Base-by-base conservation (phyloP, 768 basidiomycete species). In the Kwoniella bestiolae region DNA sequence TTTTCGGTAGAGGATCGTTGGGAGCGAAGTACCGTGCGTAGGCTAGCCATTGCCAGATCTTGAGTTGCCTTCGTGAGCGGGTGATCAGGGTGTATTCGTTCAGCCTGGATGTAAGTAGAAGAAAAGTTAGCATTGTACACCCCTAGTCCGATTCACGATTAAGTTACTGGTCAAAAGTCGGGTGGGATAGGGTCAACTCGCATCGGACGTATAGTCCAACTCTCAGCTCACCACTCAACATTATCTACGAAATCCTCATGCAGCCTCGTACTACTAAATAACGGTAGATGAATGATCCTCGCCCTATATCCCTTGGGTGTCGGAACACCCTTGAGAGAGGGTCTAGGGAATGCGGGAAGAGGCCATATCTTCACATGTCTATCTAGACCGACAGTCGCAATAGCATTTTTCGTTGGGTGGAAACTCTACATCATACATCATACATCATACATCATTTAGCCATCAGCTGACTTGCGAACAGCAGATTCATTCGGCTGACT, bases 161-260 rank as follows among this genome's bases (percentile, higher is more conserved):
- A 18, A 3, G 3, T 11, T 32, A 23, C n/a, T 9, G 8, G 8
- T n/a, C n/a, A n/a, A n/a, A n/a, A n/a, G n/a, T n/a, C n/a, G n/a
- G n/a, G n/a, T n/a, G n/a, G n/a, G n/a, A n/a, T n/a, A n/a, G n/a
- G n/a, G n/a, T n/a, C n/a, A n/a, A n/a, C n/a, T n/a, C n/a, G n/a
- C n/a, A n/a, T n/a, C n/a, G n/a, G n/a, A n/a, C n/a, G n/a, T n/a
- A n/a, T n/a, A n/a, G n/a, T n/a, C n/a, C n/a, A n/a, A n/a, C n/a
- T n/a, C n/a, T n/a, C n/a, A n/a, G 56, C 72, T 59, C 49, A 70
- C 72, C 72, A 74, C 7, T 65, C 69, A 4, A 74, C 61, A 49
- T 63, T 47, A 45, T 71, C 69, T 1, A 68, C 41, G 18, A 53
- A 49, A 56, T 58, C 60, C 3, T 29, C 28, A 51, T 70, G 69